These are phyloP conservation scores for Alternaria sp. DNA, from an alignment of 2,329 filamentous ascomycete genomes.

Conservation along the genomic window DNA sequence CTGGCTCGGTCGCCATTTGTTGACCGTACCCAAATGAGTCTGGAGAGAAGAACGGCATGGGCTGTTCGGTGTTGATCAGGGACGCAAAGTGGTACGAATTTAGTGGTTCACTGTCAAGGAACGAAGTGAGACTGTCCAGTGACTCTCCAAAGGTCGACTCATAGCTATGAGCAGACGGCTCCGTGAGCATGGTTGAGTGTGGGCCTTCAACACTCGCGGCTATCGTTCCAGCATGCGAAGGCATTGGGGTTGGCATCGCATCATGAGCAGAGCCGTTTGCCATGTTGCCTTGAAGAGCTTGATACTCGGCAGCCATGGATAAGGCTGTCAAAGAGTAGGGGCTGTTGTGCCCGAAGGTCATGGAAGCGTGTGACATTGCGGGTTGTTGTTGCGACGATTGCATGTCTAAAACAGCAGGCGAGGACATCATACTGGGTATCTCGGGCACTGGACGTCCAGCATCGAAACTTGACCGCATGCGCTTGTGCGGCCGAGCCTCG, in stretches of 20 bases:
- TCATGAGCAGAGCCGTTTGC: slow-evolving; percentile 17
- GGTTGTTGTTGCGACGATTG: slow-evolving; percentile 24
- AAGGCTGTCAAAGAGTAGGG: slow-evolving; percentile 48
- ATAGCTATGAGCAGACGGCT: slow-evolving; percentile 12
- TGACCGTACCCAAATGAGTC: slow-evolving; percentile 44
- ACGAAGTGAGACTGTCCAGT: slow-evolving; percentile 47
- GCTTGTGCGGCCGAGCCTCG: slow-evolving; percentile 32
- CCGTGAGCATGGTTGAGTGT: slow-evolving; percentile 8
- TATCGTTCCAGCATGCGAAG: slow-evolving; percentile 20
- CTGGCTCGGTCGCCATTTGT: slow-evolving; percentile 28
- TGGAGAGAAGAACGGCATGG: slow-evolving; percentile 52
- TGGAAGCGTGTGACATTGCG: slow-evolving; percentile 20
- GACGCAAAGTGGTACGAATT: slow-evolving; percentile 50
- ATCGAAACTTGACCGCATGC: slow-evolving; percentile 36
- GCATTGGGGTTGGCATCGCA: slow-evolving; percentile 18
- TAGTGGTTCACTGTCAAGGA: slow-evolving; percentile 48
- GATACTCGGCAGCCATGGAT: slow-evolving; percentile 52
- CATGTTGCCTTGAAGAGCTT: slow-evolving; percentile 43
- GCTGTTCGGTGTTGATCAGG: slow-evolving; percentile 50
- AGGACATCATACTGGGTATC: slow-evolving; percentile 36
- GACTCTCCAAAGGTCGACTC: slow-evolving; percentile 37
- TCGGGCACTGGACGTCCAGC: slow-evolving; percentile 33
- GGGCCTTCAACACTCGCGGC: slow-evolving; percentile 21
- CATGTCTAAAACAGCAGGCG: slow-evolving; percentile 27
- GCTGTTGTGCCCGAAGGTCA: slow-evolving; percentile 30